These are phyloP conservation scores for Amphichorda felina DNA, from an alignment of 2,329 filamentous ascomycete species.

Conservation along the genomic window DNA sequence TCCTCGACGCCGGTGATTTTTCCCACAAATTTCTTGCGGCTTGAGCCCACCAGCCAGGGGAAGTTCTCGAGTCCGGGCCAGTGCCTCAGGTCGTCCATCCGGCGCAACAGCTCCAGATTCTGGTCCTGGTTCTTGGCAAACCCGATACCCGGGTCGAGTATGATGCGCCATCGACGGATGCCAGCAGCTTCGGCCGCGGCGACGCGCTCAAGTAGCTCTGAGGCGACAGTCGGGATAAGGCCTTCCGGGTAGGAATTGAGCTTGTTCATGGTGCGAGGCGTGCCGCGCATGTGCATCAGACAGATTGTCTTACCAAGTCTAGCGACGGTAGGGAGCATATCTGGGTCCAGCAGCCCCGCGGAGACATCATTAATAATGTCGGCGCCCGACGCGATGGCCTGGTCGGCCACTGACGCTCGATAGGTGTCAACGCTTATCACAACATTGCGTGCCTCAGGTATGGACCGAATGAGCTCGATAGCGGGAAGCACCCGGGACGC, in stretches of 20 bases:
- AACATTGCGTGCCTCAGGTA: constrained; percentile 50
- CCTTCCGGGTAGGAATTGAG: constrained; percentile 58
- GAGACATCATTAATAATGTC: constrained; percentile 95
- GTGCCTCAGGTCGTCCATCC: constrained; percentile 49
- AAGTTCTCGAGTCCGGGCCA: constrained; percentile 56
- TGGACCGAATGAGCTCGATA: constrained; percentile 59
- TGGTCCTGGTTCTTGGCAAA: constrained; percentile 79
- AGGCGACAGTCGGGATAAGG: constrained; percentile 50
- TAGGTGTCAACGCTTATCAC: constrained; percentile 89
- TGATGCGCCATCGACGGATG: constrained; percentile 83
- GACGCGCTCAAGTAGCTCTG: constrained; percentile 60
- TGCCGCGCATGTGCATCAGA: constrained; percentile 91
- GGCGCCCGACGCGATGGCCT: constrained; percentile 66
- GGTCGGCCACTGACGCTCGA: constrained; percentile 68
- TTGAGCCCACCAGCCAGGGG: constrained; percentile 83
- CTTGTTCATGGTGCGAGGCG: constrained; percentile 66
- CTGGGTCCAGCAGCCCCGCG: constrained; percentile 63
- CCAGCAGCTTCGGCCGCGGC: constrained; percentile 67
- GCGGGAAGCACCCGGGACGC: constrained; percentile 65
- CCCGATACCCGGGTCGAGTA: constrained; percentile 86
- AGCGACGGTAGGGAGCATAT: constrained; percentile 75
- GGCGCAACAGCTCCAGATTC: constrained; percentile 68
- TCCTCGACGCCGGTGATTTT: constrained; percentile 63
- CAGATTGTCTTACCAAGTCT: constrained; percentile 65
- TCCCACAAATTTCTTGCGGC: constrained; percentile 83